A percentile compares a stretch with the other conserved stretches of the same genome.
Conservation (phyloP, 2,329 filamentous ascomycete species). For the Penicillium oxalicum region DNA sequence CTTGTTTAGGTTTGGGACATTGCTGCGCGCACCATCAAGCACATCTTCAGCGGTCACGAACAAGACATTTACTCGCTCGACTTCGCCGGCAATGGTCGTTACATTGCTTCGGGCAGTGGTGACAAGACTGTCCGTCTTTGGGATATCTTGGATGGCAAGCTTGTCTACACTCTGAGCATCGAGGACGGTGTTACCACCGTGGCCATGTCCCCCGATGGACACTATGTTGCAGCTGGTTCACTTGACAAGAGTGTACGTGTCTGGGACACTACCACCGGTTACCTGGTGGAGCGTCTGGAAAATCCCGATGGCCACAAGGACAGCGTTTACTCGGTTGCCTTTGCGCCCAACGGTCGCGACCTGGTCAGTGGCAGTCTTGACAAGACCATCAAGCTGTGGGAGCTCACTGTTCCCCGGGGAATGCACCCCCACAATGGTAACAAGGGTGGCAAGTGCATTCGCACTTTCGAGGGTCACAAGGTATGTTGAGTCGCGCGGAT, state of each 20-base stretch:
- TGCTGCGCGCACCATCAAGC: conserved; percentile 70
- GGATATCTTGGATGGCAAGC: conserved; percentile 82
- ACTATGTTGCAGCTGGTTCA: conserved; percentile 88
- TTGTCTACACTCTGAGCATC: conserved; percentile 79
- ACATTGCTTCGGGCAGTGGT: conserved; percentile 91
- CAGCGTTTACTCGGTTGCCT: conserved; percentile 92
- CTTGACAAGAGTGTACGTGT: conserved; percentile 97
- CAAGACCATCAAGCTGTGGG: conserved; percentile 99
- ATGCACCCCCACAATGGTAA: conserved; percentile 60
- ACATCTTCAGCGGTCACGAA: conserved; percentile 93
- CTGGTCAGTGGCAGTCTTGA: conserved; percentile 92
- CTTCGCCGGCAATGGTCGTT: conserved; percentile 86
- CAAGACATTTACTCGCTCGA: conserved; percentile 98
- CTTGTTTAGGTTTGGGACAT: conserved; percentile 84
- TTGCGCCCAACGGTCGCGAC: conserved; percentile 86
- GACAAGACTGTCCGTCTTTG: conserved; percentile 92
- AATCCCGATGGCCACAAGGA: conserved; percentile 94
- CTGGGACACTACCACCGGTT: conserved; percentile 85
- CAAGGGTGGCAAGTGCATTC: conserved; percentile 87
- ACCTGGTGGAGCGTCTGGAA: conserved; percentile 84
- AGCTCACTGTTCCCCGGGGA: conserved; percentile 67
- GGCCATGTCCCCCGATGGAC: conserved; percentile 90
- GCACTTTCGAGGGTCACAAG: conserved; percentile 95
- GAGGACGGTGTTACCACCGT: conserved; percentile 97
- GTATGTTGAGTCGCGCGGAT: conserved; percentile 44